A percentile compares a stretch with the other conserved stretches of the same genome.
Evolutionary conservation across 768 basidiomycete genomes (phyloP).

Genomic region (Termitomyces sp.): DNA sequence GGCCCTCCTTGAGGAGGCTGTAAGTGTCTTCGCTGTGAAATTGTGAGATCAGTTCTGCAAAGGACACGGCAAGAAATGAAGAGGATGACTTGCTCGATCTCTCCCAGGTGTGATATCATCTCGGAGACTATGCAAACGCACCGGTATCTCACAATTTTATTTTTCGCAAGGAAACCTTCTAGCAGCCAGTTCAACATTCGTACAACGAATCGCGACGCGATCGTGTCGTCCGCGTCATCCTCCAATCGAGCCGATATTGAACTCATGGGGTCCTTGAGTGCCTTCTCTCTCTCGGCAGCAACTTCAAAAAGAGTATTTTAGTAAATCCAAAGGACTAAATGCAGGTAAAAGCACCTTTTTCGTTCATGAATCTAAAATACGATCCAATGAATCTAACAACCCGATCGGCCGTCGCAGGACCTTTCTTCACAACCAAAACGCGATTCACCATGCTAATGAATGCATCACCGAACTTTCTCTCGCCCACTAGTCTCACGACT

Average conservation of each 20-base stretch:
- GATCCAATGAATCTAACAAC: conserved; percentile 83
- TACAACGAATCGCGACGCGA: conserved; percentile 65
- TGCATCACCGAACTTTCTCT: conserved; percentile 71
- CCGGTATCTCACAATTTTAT: conserved; percentile 85
- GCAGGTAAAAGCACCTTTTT: conserved; percentile 68
- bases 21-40: conserved; percentile 78
- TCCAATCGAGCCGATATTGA: conserved; percentile 23
- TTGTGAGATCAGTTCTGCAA: background rate
- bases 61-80: background rate
- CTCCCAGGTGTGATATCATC: conserved; percentile 81
- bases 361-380: conserved; percentile 79
- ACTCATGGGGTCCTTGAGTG: conserved; percentile 24
- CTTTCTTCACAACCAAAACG: conserved; percentile 83
- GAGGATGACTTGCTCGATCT: conserved; percentile 71
- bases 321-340: background rate
- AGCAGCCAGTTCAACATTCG: conserved; percentile 72
- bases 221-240: conserved; percentile 64
- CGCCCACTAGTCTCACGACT: conserved; percentile 61
- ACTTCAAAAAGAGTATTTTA: conserved; percentile 19
- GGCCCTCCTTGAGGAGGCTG: conserved; percentile 55
- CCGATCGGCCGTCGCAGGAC: conserved; percentile 75
- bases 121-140: conserved; percentile 80
- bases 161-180: conserved; percentile 85
- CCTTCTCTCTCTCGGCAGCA: conserved; percentile 30
- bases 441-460: conserved; percentile 76